Evolutionary conservation across 768 basidiomycete genomes (phyloP).

Genomic region (Hericium alpestre): DNA sequence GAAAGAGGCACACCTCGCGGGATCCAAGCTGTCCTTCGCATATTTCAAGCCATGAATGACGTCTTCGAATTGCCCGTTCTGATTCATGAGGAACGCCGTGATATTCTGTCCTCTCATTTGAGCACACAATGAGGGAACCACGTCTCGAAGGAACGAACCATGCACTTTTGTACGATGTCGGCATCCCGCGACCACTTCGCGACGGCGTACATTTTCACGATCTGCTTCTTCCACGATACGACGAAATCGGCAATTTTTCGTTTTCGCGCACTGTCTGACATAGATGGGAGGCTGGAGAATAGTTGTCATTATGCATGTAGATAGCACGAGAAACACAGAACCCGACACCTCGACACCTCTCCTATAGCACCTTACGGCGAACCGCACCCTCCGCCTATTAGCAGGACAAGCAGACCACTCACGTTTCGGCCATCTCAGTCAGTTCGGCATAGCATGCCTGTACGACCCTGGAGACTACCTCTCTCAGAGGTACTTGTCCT

Average conservation of each 20-base stretch:
- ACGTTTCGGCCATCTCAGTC: conserved; percentile 81
- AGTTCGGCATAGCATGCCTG: conserved; percentile 79
- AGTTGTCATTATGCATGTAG: conserved; percentile 13
- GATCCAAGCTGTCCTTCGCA: conserved; percentile 59
- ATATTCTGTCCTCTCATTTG: conserved; percentile 49
- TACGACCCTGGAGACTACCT: conserved; percentile 64
- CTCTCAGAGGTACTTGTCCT: conserved; percentile 64
- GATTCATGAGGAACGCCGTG: conserved; percentile 75
- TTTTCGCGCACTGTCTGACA: conserved; percentile 74
- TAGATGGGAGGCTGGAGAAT: conserved; percentile 28
- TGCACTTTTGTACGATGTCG: conserved; percentile 75
- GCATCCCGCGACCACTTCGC: conserved; percentile 83
- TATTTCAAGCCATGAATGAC: conserved; percentile 52
- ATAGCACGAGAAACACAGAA: background rate
- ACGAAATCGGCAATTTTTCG: conserved; percentile 81
- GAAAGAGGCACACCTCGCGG: conserved; percentile 50
- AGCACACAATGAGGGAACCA: background rate
- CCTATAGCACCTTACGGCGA: background rate
- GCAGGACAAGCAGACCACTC: conserved; percentile 20
- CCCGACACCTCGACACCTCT: background rate
- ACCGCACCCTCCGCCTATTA: conserved; percentile 3
- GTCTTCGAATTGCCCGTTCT: conserved; percentile 75
- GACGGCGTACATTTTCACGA: conserved; percentile 80
- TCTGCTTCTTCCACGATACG: conserved; percentile 81
- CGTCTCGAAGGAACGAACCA: conserved; percentile 35